Conservation (phyloP, 768 basidiomycete genomes). For the Termitomyces sp. region DNA sequence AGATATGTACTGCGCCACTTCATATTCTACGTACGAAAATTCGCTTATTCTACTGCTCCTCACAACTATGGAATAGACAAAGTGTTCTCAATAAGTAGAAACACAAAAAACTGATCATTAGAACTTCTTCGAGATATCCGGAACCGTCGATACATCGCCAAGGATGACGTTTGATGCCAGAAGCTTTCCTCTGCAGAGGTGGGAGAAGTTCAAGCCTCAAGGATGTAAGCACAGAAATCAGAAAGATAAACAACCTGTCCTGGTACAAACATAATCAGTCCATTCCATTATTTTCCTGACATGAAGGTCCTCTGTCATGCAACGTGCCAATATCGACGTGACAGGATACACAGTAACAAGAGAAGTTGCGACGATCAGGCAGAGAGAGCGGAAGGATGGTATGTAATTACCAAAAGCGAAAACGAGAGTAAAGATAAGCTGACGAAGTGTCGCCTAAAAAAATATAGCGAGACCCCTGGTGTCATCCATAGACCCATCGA, state of each 20-base stretch:
- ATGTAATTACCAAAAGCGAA: conserved; percentile 8
- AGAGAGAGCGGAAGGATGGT: conserved; percentile 20
- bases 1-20: too few relatives aligned
- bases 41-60: background rate
- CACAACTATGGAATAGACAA: background rate
- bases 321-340: background rate
- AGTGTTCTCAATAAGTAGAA: background rate
- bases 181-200: background rate
- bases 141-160: background rate
- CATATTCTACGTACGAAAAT: background rate
- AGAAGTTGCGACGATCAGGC: conserved; percentile 17
- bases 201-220: background rate
- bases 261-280: background rate
- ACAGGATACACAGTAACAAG: conserved; percentile 15
- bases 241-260: background rate
- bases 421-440: conserved; percentile 2
- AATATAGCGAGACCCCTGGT: conserved; percentile 60
- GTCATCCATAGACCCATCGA: conserved; percentile 35
- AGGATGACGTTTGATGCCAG: background rate
- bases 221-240: background rate
- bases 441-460: background rate
- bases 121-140: background rate
- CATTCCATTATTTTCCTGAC: background rate
- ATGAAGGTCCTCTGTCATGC: background rate
- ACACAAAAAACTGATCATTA: background rate